Percentiles rank a stretch among this genome's conserved stretches.
phyloP scores from a whole-genome alignment of 306 rosid species.

The Glycine tomentella region DNA sequence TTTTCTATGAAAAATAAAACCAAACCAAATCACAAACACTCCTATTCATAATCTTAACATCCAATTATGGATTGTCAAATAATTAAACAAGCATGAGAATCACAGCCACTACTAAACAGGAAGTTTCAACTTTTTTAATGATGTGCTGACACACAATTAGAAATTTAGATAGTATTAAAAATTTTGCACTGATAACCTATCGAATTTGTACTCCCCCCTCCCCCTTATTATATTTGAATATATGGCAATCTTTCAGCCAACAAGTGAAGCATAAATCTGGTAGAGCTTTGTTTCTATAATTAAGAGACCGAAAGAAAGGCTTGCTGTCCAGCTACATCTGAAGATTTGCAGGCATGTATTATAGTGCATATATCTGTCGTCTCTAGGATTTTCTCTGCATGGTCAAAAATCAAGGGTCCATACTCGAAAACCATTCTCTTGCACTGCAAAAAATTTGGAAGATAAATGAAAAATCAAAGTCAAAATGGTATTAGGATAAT shows the following conservation, averaged over 20 bases:
- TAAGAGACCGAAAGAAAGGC: slow-evolving; percentile 53
- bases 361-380: slow-evolving; percentile 69
- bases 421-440: slow-evolving; percentile 78
- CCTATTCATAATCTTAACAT: background rate
- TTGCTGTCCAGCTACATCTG: slow-evolving; percentile 8
- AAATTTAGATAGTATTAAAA: background rate
- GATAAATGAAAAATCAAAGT: background rate
- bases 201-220: background rate
- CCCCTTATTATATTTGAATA: background rate
- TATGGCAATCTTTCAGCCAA: slow-evolving; percentile 13
- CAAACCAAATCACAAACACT: too few species aligned
- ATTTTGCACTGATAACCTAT: slow-evolving; percentile 2
- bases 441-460: slow-evolving; percentile 66
- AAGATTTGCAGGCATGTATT: slow-evolving; percentile 70
- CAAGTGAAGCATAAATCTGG: slow-evolving; percentile 24
- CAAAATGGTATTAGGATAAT: slow-evolving; percentile 1
- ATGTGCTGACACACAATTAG: background rate
- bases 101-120: slow-evolving; percentile 22
- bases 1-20: too few species aligned
- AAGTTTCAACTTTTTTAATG: background rate
- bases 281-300: background rate
- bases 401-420: slow-evolving; percentile 67
- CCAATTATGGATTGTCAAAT: background rate
- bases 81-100: slow-evolving; percentile 12
- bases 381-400: slow-evolving; percentile 82